A percentile compares a stretch with the other conserved stretches of the same genome.
Conservation (phyloP, 352 stramenopile species). For the Phytopythium kandeliae region DNA sequence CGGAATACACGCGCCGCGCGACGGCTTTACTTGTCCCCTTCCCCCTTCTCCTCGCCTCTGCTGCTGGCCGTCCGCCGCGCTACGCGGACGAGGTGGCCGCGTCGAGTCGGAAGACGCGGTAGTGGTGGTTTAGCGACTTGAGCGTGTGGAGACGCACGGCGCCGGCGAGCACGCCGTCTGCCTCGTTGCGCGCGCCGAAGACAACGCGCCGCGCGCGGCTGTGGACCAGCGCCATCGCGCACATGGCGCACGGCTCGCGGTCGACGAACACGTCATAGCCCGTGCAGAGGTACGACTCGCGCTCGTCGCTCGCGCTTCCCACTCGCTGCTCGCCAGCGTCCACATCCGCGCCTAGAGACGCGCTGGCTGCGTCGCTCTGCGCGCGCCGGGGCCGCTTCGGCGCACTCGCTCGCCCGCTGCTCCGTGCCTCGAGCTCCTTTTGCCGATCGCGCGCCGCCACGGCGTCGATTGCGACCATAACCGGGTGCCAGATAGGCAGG, state of each 20-base stretch:
- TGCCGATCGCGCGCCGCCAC: constrained; percentile 57
- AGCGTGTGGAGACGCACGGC: constrained; percentile 70
- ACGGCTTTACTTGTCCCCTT: too few species aligned
- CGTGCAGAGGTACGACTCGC: constrained; percentile 83
- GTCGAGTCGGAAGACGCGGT: constrained; percentile 70
- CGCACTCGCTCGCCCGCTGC: constrained; percentile 2
- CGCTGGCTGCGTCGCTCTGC: not conserved
- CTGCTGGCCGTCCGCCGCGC: too few species aligned
- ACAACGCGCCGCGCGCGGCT: constrained; percentile 75
- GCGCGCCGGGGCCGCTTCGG: constrained; percentile 33
- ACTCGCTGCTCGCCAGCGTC: constrained; percentile 4
- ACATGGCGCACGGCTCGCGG: constrained; percentile 84
- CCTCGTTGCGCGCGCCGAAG: constrained; percentile 50
- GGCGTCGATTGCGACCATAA: constrained; percentile 62
- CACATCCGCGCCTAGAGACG: not conserved
- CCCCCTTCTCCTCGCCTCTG: too few species aligned
- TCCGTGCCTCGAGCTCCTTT: constrained; percentile 11
- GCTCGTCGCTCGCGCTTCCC: not conserved
- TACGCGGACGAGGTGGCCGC: not conserved
- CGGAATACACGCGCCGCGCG: too few species aligned
- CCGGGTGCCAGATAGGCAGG: constrained; percentile 48
- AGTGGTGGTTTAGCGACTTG: constrained; percentile 86
- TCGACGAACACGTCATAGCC: constrained; percentile 86
- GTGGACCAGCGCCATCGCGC: constrained; percentile 87
- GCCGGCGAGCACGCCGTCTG: constrained; percentile 60